phyloP scores from a whole-genome alignment of 176 grass and related monocot species.

The bread wheat (Triticum aestivum) region IWGSC_CS_RefSeq_v2.1 NC_057797.1:751159198-751159697 shows the following conservation, averaged over 20 bases:
- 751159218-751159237: too few species aligned
- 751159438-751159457: conserved; percentile 48
- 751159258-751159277: too few species aligned
- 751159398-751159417: conserved; percentile 62
- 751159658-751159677: too few species aligned
- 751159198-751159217: not conserved
- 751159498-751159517: conserved; percentile 65
- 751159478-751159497: conserved; percentile 75
- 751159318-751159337: conserved; percentile 74
- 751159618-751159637: too few species aligned
- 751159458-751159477: conserved; percentile 68
- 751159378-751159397: conserved; percentile 62
- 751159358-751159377: conserved; percentile 79
- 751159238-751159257: not conserved
- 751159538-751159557: conserved; percentile 59
- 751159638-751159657: too few species aligned
- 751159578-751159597: conserved; percentile 39
- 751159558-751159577: conserved; percentile 85
- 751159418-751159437: conserved; percentile 59
- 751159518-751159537: conserved; percentile 70
- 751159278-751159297: not conserved
- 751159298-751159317: conserved; percentile 71
- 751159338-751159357: conserved; percentile 74
- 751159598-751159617: not conserved
- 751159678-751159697: too few species aligned